These are phyloP conservation scores for Stenocarpella maydis DNA, from an alignment of 2,329 filamentous ascomycete genomes.

Conservation along the genomic window DNA sequence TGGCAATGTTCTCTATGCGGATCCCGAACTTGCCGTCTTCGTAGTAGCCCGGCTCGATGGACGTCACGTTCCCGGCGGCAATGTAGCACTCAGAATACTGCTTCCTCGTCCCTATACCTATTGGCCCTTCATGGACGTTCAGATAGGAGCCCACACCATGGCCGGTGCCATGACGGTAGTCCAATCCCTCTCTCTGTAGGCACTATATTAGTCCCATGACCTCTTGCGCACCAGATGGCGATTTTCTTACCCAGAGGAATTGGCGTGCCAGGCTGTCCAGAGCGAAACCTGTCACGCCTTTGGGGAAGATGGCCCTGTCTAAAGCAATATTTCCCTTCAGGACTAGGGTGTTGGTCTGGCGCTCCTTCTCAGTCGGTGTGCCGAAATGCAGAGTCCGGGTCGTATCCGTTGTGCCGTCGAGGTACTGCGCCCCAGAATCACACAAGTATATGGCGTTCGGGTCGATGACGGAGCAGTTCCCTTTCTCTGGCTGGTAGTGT, in stretches of 20 bases:
- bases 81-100: constrained; percentile 92
- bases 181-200: constrained; percentile 74
- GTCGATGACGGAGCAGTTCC: constrained; percentile 83
- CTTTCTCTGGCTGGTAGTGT: constrained; percentile 90
- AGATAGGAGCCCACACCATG: constrained; percentile 95
- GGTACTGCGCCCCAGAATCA: constrained; percentile 96
- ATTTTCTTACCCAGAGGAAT: constrained; percentile 78
- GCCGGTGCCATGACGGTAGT: constrained; percentile 95
- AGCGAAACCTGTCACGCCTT: constrained; percentile 92
- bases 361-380: constrained; percentile 81
- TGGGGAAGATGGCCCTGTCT: constrained; percentile 88
- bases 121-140: constrained; percentile 97
- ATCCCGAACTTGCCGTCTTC: constrained; percentile 96
- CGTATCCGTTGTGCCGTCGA: constrained; percentile 95
- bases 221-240: background rate
- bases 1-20: constrained; percentile 93
- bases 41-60: constrained; percentile 96
- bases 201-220: constrained; percentile 37
- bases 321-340: constrained; percentile 93
- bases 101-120: constrained; percentile 91
- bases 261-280: constrained; percentile 90
- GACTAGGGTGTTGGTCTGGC: constrained; percentile 90
- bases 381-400: constrained; percentile 95
- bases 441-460: constrained; percentile 89
- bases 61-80: constrained; percentile 91